These are phyloP conservation scores for Magnaporthiopsis rhizophila DNA, from an alignment of 2,329 filamentous ascomycete genomes.

Conservation along the genomic window DNA sequence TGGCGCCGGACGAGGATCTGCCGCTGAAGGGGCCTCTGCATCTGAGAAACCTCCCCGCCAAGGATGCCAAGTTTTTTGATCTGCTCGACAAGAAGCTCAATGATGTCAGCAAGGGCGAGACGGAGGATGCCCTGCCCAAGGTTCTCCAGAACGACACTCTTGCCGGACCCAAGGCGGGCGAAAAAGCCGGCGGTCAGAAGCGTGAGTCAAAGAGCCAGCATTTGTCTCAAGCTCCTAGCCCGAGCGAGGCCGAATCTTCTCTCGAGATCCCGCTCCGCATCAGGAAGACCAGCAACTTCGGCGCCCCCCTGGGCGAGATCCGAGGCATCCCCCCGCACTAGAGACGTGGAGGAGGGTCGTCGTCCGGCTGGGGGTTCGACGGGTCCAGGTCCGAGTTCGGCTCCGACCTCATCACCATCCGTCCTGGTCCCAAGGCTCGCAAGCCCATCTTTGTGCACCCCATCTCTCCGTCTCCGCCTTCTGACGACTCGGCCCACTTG, in stretches of 20 bases:
- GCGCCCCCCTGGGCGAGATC: slow-evolving; percentile 32
- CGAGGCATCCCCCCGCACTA: not conserved
- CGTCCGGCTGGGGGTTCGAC: not conserved
- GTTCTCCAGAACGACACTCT: slow-evolving; percentile 22
- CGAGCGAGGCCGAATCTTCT: slow-evolving; percentile 23
- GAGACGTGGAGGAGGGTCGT: not conserved
- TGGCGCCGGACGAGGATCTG: slow-evolving; percentile 34
- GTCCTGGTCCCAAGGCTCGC: not conserved
- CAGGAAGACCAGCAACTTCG: slow-evolving; percentile 38
- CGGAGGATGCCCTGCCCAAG: slow-evolving; percentile 36
- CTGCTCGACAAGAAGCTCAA: slow-evolving; percentile 43
- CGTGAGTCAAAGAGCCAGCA: slow-evolving; percentile 9
- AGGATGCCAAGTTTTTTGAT: slow-evolving; percentile 47
- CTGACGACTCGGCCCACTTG: not conserved
- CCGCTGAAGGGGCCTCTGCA: slow-evolving; percentile 44
- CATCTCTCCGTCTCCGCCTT: not conserved
- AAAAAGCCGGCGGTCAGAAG: slow-evolving; percentile 7
- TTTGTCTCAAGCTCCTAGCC: slow-evolving; percentile 5
- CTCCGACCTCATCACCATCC: not conserved
- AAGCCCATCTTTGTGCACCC: not conserved
- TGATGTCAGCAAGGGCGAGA: slow-evolving; percentile 28
- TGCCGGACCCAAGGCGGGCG: not conserved
- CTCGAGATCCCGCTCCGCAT: slow-evolving; percentile 38
- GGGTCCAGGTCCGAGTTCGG: not conserved
- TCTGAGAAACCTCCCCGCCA: slow-evolving; percentile 46